These are phyloP conservation scores for Benincasa hispida DNA, from an alignment of 306 rosid species.

Conservation along the genomic window DNA sequence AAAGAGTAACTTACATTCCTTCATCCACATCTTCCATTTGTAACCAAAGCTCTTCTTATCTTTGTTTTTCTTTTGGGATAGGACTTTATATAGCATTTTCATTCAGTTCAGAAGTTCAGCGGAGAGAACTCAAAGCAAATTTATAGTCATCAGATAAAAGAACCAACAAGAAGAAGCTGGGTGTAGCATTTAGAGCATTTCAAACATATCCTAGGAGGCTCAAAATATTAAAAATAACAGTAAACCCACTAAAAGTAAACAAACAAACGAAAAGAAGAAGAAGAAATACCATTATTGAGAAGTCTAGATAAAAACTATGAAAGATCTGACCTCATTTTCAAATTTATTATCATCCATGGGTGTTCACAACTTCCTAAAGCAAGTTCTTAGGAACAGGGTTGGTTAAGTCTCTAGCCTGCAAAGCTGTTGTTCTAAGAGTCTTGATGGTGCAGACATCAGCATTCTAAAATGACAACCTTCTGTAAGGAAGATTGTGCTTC, in stretches of 20 bases:
- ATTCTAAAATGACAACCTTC: conserved; percentile 32
- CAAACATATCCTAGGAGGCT: not conserved
- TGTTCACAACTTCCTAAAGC: conserved; percentile 41
- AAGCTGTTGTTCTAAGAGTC: conserved; percentile 29
- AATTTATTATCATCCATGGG: conserved; percentile 24
- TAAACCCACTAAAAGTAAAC: not conserved
- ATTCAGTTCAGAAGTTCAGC: not conserved
- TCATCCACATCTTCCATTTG: no score
- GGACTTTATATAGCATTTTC: not conserved
- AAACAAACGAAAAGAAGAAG: not conserved
- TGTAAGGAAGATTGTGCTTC: conserved; percentile 36
- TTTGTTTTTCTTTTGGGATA: no score
- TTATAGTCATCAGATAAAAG: not conserved
- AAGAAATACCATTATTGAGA: not conserved
- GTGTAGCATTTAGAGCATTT: not conserved
- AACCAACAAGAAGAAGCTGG: not conserved
- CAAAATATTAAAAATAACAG: not conserved
- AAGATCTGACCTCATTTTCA: not conserved
- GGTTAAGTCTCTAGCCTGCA: conserved; percentile 32
- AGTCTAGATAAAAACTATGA: not conserved
- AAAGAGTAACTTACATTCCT: no score
- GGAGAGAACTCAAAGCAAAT: not conserved
- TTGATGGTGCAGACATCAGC: conserved; percentile 27
- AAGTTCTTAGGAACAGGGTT: conserved; percentile 30
- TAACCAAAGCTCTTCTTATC: no score